phyloP scores from a whole-genome alignment of 139 green algal genomes.

The Microglena sp. region DNA sequence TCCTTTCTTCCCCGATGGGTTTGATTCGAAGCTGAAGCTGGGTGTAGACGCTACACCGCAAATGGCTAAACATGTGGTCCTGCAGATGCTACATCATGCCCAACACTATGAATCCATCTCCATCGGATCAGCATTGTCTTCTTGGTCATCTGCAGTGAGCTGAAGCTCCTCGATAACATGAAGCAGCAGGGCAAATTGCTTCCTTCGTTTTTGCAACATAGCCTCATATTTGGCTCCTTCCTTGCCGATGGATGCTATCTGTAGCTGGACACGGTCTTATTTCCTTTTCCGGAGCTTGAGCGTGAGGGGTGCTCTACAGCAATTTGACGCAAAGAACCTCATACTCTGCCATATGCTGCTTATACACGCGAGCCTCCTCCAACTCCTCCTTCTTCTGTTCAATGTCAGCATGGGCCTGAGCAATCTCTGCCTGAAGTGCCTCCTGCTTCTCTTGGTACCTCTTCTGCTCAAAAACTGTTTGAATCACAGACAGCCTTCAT shows the following conservation, averaged over 20 bases:
- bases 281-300: constrained; percentile 19
- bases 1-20: no score
- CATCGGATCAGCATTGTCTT: constrained; percentile 3
- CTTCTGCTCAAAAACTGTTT: constrained; percentile 23
- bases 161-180: constrained; percentile 44
- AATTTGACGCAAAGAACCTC: constrained; percentile 35
- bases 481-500: background rate
- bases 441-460: constrained; percentile 40
- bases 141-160: constrained; percentile 14
- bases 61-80: no score
- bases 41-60: no score
- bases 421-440: constrained; percentile 36
- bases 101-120: no score
- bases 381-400: constrained; percentile 38
- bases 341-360: constrained; percentile 51
- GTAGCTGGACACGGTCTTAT: constrained; percentile 25
- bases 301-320: constrained; percentile 31
- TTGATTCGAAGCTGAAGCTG: no score
- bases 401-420: constrained; percentile 28
- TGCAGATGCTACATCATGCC: no score
- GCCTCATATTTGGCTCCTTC: constrained; percentile 16
- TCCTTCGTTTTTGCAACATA: constrained; percentile 30
- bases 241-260: constrained; percentile 14
- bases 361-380: constrained; percentile 22
- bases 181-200: constrained; percentile 54